Conservation (phyloP, 495 filamentous ascomycete species). For the Daldinia bambusicola region DNA sequence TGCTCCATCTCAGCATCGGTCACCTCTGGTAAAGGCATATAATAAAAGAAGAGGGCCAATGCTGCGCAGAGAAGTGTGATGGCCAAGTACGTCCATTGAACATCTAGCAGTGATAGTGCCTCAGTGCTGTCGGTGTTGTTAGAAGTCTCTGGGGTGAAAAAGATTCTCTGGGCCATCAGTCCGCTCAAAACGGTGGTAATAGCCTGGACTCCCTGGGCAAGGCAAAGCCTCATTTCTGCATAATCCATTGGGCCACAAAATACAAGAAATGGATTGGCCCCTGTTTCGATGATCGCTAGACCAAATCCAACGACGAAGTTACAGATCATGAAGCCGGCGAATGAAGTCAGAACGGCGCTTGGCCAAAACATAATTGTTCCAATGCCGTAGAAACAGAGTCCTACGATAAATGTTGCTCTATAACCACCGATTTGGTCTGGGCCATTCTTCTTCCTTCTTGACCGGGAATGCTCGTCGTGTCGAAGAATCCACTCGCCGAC, state of each 20-base stretch:
- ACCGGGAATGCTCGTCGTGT: conserved; percentile 61
- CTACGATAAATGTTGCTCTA: conserved; percentile 54
- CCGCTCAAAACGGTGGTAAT: conserved; percentile 73
- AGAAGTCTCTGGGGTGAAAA: conserved; percentile 60
- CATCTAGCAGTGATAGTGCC: conserved; percentile 62
- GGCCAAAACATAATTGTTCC: conserved; percentile 77
- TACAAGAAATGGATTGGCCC: conserved; percentile 74
- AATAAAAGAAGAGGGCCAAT: conserved; percentile 69
- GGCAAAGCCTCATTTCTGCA: conserved; percentile 68
- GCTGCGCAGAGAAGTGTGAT: conserved; percentile 77
- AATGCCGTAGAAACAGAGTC: conserved; percentile 69
- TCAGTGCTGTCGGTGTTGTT: conserved; percentile 29
- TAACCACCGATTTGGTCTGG: conserved; percentile 49
- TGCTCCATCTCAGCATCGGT: conserved; percentile 61
- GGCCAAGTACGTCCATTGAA: conserved; percentile 82
- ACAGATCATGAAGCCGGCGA: conserved; percentile 70
- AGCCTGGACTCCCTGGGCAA: conserved; percentile 75
- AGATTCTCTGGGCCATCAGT: conserved; percentile 72
- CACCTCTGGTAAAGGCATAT: conserved; percentile 65
- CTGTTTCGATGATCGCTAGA: conserved; percentile 72
- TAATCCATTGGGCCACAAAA: conserved; percentile 62
- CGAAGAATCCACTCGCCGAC: conserved; percentile 73
- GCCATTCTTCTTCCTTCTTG: conserved; percentile 37
- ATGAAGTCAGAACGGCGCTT: conserved; percentile 67
- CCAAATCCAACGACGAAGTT: conserved; percentile 74